Evolutionary conservation across 1,284 basidiomycete species (phyloP).

Genomic region (Ceratobasidium sp.): DNA sequence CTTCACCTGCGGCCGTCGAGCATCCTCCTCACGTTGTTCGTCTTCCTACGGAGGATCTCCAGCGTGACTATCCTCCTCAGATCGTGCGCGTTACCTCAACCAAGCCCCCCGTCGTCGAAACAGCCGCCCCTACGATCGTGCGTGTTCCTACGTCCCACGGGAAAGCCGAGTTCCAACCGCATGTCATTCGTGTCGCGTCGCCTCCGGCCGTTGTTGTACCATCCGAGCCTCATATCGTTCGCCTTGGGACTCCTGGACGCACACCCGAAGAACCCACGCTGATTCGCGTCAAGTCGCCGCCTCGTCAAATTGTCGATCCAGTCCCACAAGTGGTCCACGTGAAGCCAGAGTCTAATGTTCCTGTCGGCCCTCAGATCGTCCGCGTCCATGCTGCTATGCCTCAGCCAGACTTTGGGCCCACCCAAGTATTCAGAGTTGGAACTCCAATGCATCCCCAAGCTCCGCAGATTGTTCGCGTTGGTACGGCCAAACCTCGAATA

Average conservation of each 20-base stretch:
- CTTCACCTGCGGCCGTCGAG: not conserved
- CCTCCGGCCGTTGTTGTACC: slow-evolving; percentile 21
- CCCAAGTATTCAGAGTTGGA: slow-evolving; percentile 33
- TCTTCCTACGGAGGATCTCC: not conserved
- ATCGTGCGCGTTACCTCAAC: slow-evolving; percentile 31
- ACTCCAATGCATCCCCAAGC: slow-evolving; percentile 32
- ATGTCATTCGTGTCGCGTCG: slow-evolving; percentile 34
- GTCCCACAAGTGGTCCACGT: slow-evolving; percentile 26
- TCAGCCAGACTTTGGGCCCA: slow-evolving; percentile 1
- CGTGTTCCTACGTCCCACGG: slow-evolving; percentile 33
- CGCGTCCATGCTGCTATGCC: slow-evolving; percentile 30
- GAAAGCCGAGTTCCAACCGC: slow-evolving; percentile 21
- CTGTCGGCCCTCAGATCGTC: slow-evolving; percentile 36
- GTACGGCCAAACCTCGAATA: slow-evolving; percentile 15
- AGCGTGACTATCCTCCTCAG: not conserved
- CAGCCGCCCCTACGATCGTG: slow-evolving; percentile 32
- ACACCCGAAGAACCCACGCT: not conserved
- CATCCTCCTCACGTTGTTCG: slow-evolving; percentile 39
- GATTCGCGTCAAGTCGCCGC: slow-evolving; percentile 21
- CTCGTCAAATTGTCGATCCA: slow-evolving; percentile 30
- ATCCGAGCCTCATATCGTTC: slow-evolving; percentile 22
- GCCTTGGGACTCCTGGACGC: slow-evolving; percentile 21
- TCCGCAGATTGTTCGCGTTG: slow-evolving; percentile 32
- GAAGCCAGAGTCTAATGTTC: slow-evolving; percentile 9
- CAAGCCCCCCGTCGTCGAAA: slow-evolving; percentile 12